These are phyloP conservation scores for Globisporangium nagaii DNA, from an alignment of 352 stramenopile genomes.

Conservation along the genomic window DNA sequence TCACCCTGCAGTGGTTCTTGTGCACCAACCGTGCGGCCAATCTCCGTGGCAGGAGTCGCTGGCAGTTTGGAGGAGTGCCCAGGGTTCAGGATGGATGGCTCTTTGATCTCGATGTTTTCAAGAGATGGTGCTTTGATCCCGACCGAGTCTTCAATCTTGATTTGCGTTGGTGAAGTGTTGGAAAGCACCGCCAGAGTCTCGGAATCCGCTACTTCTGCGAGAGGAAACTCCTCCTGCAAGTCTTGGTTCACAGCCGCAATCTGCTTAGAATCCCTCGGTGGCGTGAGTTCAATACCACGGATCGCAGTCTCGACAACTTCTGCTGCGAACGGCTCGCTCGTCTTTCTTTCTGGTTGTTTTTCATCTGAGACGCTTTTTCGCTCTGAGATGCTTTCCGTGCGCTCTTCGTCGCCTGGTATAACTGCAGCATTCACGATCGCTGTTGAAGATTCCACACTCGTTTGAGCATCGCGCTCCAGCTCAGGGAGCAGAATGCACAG, in stretches of 20 bases:
- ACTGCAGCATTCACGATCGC: not conserved
- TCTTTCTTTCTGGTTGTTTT: not conserved
- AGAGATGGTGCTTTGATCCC: too few relatives aligned
- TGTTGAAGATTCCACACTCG: not conserved
- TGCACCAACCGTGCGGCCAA: not conserved
- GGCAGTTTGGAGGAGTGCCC: too few relatives aligned
- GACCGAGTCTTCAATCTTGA: too few relatives aligned
- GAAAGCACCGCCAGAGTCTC: too few relatives aligned
- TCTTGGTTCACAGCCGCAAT: too few relatives aligned
- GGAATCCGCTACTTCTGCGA: too few relatives aligned
- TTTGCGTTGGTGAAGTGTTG: too few relatives aligned
- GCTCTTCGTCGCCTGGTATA: not conserved
- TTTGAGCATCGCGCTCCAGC: not conserved
- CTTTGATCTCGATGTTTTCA: too few relatives aligned
- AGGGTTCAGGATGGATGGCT: too few relatives aligned
- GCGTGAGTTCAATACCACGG: not conserved
- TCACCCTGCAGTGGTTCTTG: not conserved
- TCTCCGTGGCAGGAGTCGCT: not conserved
- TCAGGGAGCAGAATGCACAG: not conserved
- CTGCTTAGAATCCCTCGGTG: too few relatives aligned
- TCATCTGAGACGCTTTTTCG: not conserved
- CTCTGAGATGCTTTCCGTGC: not conserved
- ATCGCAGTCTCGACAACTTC: not conserved
- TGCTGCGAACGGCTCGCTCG: too few relatives aligned
- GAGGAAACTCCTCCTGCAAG: too few relatives aligned